phyloP scores from a whole-genome alignment of 228 moss, liverwort and hornwort species.

The Sphagnum magellanicum region DNA sequence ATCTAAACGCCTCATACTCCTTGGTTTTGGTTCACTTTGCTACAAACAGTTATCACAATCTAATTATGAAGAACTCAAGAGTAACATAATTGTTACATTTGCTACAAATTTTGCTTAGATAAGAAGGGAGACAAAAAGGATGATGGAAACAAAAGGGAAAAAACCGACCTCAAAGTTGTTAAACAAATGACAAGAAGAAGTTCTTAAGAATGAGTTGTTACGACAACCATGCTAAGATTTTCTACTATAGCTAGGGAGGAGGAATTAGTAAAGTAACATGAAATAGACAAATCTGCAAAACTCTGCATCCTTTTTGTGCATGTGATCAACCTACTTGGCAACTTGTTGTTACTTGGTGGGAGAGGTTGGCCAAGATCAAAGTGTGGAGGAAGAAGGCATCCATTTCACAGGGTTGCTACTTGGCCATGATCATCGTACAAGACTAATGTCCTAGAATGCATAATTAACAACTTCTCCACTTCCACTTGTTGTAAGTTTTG shows the following conservation, averaged over 20 bases:
- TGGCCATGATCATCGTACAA: constrained; percentile 24
- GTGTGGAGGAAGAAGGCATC: background rate
- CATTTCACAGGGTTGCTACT: constrained; percentile 15
- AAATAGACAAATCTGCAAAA: constrained; percentile 33
- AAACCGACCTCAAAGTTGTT: constrained; percentile 23
- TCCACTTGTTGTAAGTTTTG: constrained; percentile 26
- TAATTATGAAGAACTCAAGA: too few relatives aligned
- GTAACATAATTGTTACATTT: too few relatives aligned
- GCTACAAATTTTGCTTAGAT: too few relatives aligned
- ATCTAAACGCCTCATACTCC: constrained; percentile 27
- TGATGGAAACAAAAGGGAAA: background rate
- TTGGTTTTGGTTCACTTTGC: constrained; percentile 41
- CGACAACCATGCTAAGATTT: background rate
- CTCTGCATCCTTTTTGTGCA: constrained; percentile 30
- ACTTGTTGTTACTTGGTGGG: constrained; percentile 21
- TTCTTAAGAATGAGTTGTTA: constrained; percentile 14
- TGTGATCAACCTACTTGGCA: constrained; percentile 13
- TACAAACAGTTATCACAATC: too few relatives aligned
- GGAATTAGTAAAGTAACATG: constrained; percentile 35
- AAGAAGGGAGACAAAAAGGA: too few relatives aligned
- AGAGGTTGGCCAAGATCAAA: constrained; percentile 14
- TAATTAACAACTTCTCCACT: constrained; percentile 15
- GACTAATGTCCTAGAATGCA: constrained; percentile 37
- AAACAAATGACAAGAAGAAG: constrained; percentile 12
- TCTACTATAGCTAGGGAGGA: constrained; percentile 10